phyloP scores from a whole-genome alignment of 345 rosid genomes.

The Euphorbia peplus region DNA sequence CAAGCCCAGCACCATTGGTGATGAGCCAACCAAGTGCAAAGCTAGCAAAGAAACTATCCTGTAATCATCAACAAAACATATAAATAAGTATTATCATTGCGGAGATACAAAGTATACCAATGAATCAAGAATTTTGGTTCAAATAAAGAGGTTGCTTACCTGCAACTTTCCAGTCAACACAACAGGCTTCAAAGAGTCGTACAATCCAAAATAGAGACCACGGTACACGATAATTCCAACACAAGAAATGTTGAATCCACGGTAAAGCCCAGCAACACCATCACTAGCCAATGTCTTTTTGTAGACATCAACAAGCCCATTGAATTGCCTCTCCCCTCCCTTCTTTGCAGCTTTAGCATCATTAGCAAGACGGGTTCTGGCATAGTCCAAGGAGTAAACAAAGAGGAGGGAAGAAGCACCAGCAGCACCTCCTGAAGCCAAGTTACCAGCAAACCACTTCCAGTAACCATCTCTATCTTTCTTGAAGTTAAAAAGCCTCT shows the following conservation, averaged over 20 bases:
- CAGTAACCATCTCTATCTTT: slow-evolving; percentile 33
- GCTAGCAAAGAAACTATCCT: slow-evolving; percentile 38
- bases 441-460: slow-evolving; percentile 34
- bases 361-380: slow-evolving; percentile 28
- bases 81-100: background rate
- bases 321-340: slow-evolving; percentile 30
- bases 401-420: slow-evolving; percentile 31
- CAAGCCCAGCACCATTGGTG: slow-evolving; percentile 36
- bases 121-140: background rate
- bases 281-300: slow-evolving; percentile 32
- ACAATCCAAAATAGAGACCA: slow-evolving; percentile 36
- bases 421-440: slow-evolving; percentile 33
- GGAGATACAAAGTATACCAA: background rate
- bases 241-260: slow-evolving; percentile 35
- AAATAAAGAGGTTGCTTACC: slow-evolving; percentile 10
- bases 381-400: slow-evolving; percentile 28
- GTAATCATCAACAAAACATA: slow-evolving; percentile 1
- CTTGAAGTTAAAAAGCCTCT: slow-evolving; percentile 43
- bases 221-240: slow-evolving; percentile 35
- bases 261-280: slow-evolving; percentile 34
- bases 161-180: slow-evolving; percentile 22
- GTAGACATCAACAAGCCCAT: slow-evolving; percentile 32
- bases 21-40: slow-evolving; percentile 36
- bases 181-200: slow-evolving; percentile 31
- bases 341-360: slow-evolving; percentile 33